Percentiles rank a stretch among this genome's conserved stretches.
These are phyloP conservation scores for Rhododendron ovatum DNA, from an alignment of 148 eudicot species.

Conservation along the genomic window DNA sequence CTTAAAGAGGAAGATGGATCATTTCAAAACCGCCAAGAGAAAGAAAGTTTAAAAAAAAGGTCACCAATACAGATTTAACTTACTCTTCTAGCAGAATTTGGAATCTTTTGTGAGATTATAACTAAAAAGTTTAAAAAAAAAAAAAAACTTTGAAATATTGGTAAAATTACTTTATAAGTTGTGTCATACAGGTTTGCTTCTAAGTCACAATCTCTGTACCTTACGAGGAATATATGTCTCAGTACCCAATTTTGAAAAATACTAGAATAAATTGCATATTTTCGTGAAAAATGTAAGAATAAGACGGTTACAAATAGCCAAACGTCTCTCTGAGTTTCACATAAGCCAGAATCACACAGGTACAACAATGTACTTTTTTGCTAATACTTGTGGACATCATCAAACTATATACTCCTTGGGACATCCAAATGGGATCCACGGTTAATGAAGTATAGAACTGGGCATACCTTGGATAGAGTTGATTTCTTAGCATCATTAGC, in stretches of 20 bases:
- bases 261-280: neutral
- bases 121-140: no score
- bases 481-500: constrained; percentile 70
- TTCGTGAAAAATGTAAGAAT: neutral
- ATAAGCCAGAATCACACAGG: neutral
- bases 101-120: neutral
- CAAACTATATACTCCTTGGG: neutral
- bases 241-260: neutral
- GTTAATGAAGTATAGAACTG: neutral
- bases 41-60: neutral
- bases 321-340: neutral
- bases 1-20: neutral
- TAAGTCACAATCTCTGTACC: neutral
- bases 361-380: neutral
- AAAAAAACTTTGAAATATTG: neutral
- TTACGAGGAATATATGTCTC: neutral
- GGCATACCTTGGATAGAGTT: constrained; percentile 61
- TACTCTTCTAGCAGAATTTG: neutral
- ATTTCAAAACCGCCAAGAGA: neutral
- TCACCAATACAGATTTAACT: neutral
- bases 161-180: neutral
- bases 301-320: neutral
- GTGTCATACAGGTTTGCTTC: neutral
- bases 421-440: neutral
- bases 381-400: neutral